These are phyloP conservation scores for Seiridium unicorne DNA, from an alignment of 2,329 filamentous ascomycete genomes.

Conservation along the genomic window DNA sequence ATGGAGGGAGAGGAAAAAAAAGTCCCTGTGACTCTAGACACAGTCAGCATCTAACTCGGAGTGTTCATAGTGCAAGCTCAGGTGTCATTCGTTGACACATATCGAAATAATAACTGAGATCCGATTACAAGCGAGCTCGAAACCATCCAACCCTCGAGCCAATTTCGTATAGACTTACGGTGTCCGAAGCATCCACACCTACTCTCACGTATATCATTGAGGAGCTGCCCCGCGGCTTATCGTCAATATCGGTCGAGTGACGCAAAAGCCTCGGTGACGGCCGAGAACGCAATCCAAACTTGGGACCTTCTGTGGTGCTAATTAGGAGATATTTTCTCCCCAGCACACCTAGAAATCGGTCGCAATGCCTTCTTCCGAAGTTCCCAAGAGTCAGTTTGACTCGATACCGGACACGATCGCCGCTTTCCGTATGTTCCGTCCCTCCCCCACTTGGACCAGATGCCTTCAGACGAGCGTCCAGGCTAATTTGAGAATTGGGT, in stretches of 20 bases:
- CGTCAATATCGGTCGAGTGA: background rate
- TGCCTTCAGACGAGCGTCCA: conserved; percentile 11
- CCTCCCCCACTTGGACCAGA: conserved; percentile 6
- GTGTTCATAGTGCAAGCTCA: too few relatives aligned
- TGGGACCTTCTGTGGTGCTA: background rate
- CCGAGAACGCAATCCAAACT: background rate
- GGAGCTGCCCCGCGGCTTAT: conserved; percentile 8
- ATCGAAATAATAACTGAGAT: too few relatives aligned
- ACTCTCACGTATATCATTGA: background rate
- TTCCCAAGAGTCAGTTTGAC: conserved; percentile 57
- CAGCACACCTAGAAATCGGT: conserved; percentile 11
- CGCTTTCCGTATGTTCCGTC: conserved; percentile 56
- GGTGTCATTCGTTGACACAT: too few relatives aligned
- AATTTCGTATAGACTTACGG: background rate
- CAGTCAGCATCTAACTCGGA: background rate
- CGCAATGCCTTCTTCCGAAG: conserved; percentile 49
- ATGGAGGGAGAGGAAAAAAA: background rate
- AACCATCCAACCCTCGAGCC: background rate
- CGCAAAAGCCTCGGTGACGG: conserved; percentile 1
- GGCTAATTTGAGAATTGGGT: background rate
- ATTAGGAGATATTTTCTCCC: background rate
- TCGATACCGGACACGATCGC: conserved; percentile 63
- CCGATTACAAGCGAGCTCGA: too few relatives aligned
- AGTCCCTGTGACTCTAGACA: background rate
- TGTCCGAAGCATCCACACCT: background rate